Base-by-base conservation (phyloP, 78 protist species). In the Emiliania huxleyi region DNA sequence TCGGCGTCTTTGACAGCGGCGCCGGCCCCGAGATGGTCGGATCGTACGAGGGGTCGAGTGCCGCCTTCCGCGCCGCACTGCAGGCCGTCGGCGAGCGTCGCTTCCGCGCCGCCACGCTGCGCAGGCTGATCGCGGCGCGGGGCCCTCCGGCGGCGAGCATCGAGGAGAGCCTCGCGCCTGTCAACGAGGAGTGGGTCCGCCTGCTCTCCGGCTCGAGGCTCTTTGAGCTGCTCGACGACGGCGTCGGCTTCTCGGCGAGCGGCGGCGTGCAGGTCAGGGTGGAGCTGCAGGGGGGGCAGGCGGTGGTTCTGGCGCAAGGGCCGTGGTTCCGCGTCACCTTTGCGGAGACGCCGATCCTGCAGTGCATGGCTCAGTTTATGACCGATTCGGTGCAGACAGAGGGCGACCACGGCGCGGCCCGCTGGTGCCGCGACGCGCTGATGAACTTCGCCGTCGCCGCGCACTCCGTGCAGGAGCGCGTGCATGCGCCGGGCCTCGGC, bases 281-380 rank as follows among this genome's bases (percentile, higher is more conserved):
- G 6, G 85, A 21, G 19, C 29, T 40, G 5, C 46, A 40, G 29
- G 85, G 23, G 8, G 48, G 85, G 18, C 48, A 18, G 48, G 85
- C n/a, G 33, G 85, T 40, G 35, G 44, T 77, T 45, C 85, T 77
- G 35, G 85, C n/a, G n/a, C 85, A 40, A 8, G 85, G 85, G 25
- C 85, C 85, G 29, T 77, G 85, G 85, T 77, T 35, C n/a, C 85
- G 85, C 48, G 44, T 37, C 85, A 77, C 85, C 21, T 77, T 77
- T 33, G 44, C 3, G 23, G 85, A 77, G 85, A 77, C 85, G 35
- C 35, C 85, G n/a, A 11, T 77, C 18, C 46, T 77, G 44, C 85
- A 77, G 46, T 6, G 1, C 85, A 35, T 77, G 42, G 42, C 49
- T 0, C 25, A 4, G n/a, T 77, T 77, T 22, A 77, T 77, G 85